Evolutionary conservation across 495 filamentous ascomycete species (phyloP), one percentile per base, ranked within the genome.

Genomic region (Monascus purpureus): DNA sequence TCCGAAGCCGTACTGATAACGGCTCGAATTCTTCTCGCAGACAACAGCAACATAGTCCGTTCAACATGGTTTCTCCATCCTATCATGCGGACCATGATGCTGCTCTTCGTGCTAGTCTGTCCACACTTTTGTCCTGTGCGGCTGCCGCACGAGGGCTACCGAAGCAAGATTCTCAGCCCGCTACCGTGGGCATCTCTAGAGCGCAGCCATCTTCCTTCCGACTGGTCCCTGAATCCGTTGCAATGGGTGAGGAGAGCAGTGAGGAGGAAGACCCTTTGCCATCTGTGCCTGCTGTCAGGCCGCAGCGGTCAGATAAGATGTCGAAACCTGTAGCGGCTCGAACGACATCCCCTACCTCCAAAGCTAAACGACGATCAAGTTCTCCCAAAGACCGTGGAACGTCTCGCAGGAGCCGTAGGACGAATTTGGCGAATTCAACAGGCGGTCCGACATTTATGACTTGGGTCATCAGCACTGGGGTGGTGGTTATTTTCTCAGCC

Each of bases 71-170:
- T 38, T 78, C 81, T 1, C 80, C 86, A 1, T 74, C 77, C 2
- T 72, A 83, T 45, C 77, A 80, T 39, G 73, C 81, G 15, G 86
- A 94, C 34, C 85, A 95, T 42, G 90, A 97, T 50, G 88, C 84
- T 15, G 90, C 87, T 0, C 72, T 97, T 1, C 76, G 90, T 23
- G 85, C 90, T 5, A 92, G 82, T 35, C 65, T 97, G 3, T 93
- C 86, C 5, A 97, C 90, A 2, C 71, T 97, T n/a, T 72, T 97
- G 3, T 93, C 85, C 25, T 87, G 82, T 48, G 90, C 83, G 1
- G 86, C 88, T 1, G 86, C 85, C 2, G 88, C 84, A 2, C 71
- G 90, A 14, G 77, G 82, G 14, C 62, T 90, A 3, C 73, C 82
- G 1, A 94, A 92, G 46, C 45, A 63, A 13, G 59, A 69, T 3